phyloP scores from a whole-genome alignment of 2,329 filamentous ascomycete species.

The Pseudocercospora fuligena region DNA sequence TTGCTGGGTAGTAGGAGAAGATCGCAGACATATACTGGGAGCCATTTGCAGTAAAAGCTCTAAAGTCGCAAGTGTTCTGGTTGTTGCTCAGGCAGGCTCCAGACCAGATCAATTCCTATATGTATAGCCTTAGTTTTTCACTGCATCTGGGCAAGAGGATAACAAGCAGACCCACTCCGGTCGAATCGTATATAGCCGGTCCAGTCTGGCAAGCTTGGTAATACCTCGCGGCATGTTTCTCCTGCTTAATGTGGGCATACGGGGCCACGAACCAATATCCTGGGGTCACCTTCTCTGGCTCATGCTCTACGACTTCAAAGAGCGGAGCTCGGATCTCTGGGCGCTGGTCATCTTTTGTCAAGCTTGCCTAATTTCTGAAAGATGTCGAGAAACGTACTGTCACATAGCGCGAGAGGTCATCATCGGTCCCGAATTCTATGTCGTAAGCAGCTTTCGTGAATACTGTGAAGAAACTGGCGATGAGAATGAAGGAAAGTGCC shows the following conservation, averaged over 20 bases:
- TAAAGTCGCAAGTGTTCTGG: slow-evolving; percentile 23
- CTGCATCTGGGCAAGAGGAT: too few species aligned
- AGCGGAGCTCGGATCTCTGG: slow-evolving; percentile 28
- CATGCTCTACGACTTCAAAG: slow-evolving; percentile 24
- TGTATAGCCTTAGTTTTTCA: neutral
- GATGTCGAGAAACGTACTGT: neutral
- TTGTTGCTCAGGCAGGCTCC: slow-evolving; percentile 22
- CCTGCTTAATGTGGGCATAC: slow-evolving; percentile 23
- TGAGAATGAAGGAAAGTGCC: too few species aligned
- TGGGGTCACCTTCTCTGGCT: slow-evolving; percentile 16
- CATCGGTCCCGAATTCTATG: neutral
- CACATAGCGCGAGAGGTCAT: neutral
- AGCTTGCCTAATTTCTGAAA: neutral
- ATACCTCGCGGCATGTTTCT: slow-evolving; percentile 6
- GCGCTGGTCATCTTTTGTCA: slow-evolving; percentile 10
- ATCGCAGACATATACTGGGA: slow-evolving; percentile 14
- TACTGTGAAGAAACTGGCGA: too few species aligned
- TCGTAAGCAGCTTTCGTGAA: neutral
- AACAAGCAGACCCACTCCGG: slow-evolving; percentile 11
- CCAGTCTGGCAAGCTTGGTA: slow-evolving; percentile 24
- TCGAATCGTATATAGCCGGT: slow-evolving; percentile 27
- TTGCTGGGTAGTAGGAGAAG: neutral
- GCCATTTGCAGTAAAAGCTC: slow-evolving; percentile 12
- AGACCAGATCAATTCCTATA: slow-evolving; percentile 27
- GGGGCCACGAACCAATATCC: slow-evolving; percentile 33